Evolutionary conservation across 495 filamentous ascomycete species (phyloP), one percentile per base, ranked within the genome.

Genomic region (Aspergillus avenaceus): DNA sequence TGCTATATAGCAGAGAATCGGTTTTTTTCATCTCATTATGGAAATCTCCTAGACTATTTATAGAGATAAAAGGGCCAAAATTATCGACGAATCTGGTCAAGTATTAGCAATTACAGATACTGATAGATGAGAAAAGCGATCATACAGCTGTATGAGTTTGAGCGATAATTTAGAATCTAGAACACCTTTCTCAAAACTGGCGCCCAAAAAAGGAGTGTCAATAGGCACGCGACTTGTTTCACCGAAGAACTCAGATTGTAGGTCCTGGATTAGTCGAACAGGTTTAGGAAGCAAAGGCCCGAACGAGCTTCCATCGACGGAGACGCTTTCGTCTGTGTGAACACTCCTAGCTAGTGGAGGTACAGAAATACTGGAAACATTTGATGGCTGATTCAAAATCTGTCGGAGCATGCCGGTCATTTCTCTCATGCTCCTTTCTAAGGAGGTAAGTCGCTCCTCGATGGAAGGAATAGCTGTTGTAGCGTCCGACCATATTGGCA

Each of bases 371-470:
- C 55, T 41, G 13, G 54, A 48, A 13, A 56, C 37, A 13, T 16
- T 55, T 5, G 62, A 58, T n/a, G 67, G 50, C 6, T 60, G 58
- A 25, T 65, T 58, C 26, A 62, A 55, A 52, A 72, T 70, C 42
- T 70, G 68, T 25, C 62, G 65, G 63, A 72, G 62, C 37, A 68
- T 58, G 38, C 65, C 52, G 2, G 69, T 72, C 66, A 72, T 66
- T 46, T 72, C 68, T 8, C 61, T 61, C 66, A 72, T 72, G 21
- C 65, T 60, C 22, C 60, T 58, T 51, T 72, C 68, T 13, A 72
- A 50, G 13, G 66, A 70, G 24, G 55, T 59, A 4, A 72, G 56
- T 4, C 68, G 66, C 48, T 72, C 68, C 48, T 72, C 68, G n/a
- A 72, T 66, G 1, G 62, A 68, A 13, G 68, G 66, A 23, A 68